A percentile compares a stretch with the other conserved stretches of the same genome.
Evolutionary conservation across 208 protist species (phyloP).

Genomic region (Trichomonas gallinae): DNA sequence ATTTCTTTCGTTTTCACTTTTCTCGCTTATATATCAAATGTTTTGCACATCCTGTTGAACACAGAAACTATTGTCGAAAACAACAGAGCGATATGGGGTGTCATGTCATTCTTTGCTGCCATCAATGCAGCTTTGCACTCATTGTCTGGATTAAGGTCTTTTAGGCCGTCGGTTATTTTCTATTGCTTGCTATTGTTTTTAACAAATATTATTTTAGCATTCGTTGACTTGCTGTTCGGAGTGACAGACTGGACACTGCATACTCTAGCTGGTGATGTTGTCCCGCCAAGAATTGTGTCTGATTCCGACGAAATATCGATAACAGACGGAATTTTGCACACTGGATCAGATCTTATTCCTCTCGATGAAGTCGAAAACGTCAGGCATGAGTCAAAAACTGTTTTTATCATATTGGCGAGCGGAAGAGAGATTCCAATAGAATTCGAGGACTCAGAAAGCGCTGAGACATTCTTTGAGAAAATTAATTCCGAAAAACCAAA

Average conservation of each 20-base stretch:
- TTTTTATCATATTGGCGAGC: background rate
- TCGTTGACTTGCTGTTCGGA: background rate
- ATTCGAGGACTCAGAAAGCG: background rate
- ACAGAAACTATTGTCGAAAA: background rate
- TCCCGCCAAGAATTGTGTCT: background rate
- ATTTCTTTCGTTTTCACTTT: background rate
- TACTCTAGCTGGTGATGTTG: background rate
- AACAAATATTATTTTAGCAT: background rate
- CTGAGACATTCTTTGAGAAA: background rate
- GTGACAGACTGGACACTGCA: background rate
- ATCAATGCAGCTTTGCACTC: background rate
- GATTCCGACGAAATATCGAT: background rate
- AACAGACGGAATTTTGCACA: background rate
- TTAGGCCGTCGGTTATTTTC: background rate
- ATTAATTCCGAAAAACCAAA: background rate
- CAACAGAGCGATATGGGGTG: background rate
- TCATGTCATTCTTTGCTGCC: background rate
- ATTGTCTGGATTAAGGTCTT: background rate
- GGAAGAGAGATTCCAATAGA: background rate
- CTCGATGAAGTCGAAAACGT: background rate
- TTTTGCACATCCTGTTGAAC: background rate
- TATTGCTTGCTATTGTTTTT: background rate
- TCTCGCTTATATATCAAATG: background rate
- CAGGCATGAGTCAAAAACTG: background rate
- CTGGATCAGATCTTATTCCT: background rate